Conservation (phyloP, 1,284 basidiomycete genomes). For the Melampsora abietis-canadensis region DNA sequence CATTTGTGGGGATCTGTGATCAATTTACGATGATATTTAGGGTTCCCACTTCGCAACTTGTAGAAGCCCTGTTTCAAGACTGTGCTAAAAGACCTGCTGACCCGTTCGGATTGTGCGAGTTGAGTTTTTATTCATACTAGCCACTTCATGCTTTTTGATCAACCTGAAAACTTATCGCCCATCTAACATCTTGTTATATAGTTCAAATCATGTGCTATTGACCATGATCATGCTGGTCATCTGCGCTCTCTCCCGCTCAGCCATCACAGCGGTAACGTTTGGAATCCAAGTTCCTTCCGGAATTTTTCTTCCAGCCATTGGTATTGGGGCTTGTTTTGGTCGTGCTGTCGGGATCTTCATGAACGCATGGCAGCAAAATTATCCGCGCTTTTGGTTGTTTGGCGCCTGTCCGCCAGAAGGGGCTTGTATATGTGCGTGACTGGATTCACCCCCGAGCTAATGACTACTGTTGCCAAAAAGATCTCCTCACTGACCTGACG, state of each 20-base stretch:
- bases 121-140: constrained; percentile 52
- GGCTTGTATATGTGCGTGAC: constrained; percentile 25
- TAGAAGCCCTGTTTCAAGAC: constrained; percentile 69
- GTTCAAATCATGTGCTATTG: constrained; percentile 43
- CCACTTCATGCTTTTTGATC: constrained; percentile 57
- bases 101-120: constrained; percentile 31
- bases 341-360: constrained; percentile 75
- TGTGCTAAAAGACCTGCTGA: constrained; percentile 53
- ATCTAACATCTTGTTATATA: not conserved
- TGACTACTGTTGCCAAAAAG: not conserved
- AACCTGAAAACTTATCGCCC: not conserved
- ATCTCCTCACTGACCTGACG: not conserved
- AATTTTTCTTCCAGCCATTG: constrained; percentile 62
- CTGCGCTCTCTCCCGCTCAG: constrained; percentile 60
- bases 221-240: constrained; percentile 55
- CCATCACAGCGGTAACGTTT: constrained; percentile 35
- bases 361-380: constrained; percentile 53
- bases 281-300: constrained; percentile 63
- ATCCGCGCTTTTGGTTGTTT: constrained; percentile 41
- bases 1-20: not conserved
- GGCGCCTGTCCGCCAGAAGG: constrained; percentile 41
- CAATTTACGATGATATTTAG: constrained; percentile 52
- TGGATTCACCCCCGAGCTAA: not conserved
- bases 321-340: constrained; percentile 62
- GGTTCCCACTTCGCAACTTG: constrained; percentile 67